Evolutionary conservation across 352 stramenopile species (phyloP).

Genomic region (Pythium rhizo-oryzae): DNA sequence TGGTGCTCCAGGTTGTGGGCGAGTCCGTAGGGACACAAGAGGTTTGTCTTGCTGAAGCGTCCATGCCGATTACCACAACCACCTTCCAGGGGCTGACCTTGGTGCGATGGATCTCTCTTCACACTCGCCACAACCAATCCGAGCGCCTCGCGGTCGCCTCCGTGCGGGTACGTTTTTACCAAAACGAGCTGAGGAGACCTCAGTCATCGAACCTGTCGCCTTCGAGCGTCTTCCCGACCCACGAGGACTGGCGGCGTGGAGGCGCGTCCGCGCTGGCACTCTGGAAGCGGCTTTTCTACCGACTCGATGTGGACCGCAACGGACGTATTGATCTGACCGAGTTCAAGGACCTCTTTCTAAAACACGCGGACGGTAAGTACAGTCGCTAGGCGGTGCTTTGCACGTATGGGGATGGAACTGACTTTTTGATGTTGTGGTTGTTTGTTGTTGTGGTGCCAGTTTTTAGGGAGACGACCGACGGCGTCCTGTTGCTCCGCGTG

Average conservation of each 20-base stretch:
- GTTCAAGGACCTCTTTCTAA: constrained; percentile 51
- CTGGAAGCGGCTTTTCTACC: constrained; percentile 80
- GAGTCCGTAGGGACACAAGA: constrained; percentile 3
- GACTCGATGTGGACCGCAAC: constrained; percentile 56
- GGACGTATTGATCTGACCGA: constrained; percentile 57
- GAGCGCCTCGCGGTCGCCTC: constrained; percentile 10
- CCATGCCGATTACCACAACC: not conserved
- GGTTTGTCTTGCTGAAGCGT: constrained; percentile 12
- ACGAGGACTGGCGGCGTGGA: constrained; percentile 14
- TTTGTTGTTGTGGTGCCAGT: constrained; percentile 26
- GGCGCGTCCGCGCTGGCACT: constrained; percentile 19
- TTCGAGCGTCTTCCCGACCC: constrained; percentile 1
- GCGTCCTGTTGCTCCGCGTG: constrained; percentile 40
- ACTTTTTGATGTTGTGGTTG: not conserved
- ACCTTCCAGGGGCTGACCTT: not conserved
- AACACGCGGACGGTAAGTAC: constrained; percentile 39
- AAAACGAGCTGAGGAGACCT: not conserved
- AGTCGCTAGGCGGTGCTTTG: too few relatives aligned
- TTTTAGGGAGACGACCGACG: constrained; percentile 32
- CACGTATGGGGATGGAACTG: not conserved
- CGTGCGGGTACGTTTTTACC: constrained; percentile 6
- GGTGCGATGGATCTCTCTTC: constrained; percentile 17
- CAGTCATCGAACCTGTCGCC: too few relatives aligned
- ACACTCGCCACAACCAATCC: constrained; percentile 7
- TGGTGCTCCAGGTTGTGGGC: constrained; percentile 12